phyloP scores from a whole-genome alignment of 2,329 filamentous ascomycete genomes.

The Curvularia eragrostidis region DNA sequence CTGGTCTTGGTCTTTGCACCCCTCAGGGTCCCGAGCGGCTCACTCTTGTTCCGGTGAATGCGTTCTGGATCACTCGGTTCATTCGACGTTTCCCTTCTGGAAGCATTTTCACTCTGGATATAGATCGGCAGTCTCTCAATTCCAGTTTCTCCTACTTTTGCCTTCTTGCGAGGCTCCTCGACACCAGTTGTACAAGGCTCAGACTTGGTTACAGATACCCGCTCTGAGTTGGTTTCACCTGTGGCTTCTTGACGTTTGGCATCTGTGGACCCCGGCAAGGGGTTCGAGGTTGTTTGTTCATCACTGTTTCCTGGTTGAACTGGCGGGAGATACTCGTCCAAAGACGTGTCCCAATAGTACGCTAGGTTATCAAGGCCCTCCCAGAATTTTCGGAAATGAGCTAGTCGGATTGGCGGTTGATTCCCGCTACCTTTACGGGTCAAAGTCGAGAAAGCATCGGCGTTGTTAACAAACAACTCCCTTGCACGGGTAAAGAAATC shows the following conservation, averaged over 20 bases:
- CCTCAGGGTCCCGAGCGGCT: conserved; percentile 36
- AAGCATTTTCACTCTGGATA: conserved; percentile 20
- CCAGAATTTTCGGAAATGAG: conserved; percentile 67
- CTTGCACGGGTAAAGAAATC: conserved; percentile 57
- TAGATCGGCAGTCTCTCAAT: conserved; percentile 19
- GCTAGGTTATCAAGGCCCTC: conserved; percentile 64
- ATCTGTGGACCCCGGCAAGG: conserved; percentile 7
- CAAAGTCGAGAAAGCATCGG: conserved; percentile 64
- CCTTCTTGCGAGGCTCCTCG: conserved; percentile 49
- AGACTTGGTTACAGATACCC: conserved; percentile 16
- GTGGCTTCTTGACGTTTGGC: conserved; percentile 12
- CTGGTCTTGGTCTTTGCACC: conserved; percentile 26
- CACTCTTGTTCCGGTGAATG: conserved; percentile 34
- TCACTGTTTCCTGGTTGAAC: conserved; percentile 19
- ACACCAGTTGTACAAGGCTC: conserved; percentile 18
- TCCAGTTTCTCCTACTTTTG: conserved; percentile 43
- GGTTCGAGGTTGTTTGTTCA: conserved; percentile 7
- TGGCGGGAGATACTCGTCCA: conserved; percentile 61
- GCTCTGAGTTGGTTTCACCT: conserved; percentile 20
- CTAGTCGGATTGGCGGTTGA: conserved; percentile 57
- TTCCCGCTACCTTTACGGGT: conserved; percentile 57
- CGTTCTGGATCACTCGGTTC: conserved; percentile 30
- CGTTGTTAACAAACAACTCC: conserved; percentile 63
- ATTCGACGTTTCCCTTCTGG: conserved; percentile 13
- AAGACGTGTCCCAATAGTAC: conserved; percentile 67